Conservation (phyloP, 2,329 filamentous ascomycete genomes). For the Fusarium papillatum region DNA sequence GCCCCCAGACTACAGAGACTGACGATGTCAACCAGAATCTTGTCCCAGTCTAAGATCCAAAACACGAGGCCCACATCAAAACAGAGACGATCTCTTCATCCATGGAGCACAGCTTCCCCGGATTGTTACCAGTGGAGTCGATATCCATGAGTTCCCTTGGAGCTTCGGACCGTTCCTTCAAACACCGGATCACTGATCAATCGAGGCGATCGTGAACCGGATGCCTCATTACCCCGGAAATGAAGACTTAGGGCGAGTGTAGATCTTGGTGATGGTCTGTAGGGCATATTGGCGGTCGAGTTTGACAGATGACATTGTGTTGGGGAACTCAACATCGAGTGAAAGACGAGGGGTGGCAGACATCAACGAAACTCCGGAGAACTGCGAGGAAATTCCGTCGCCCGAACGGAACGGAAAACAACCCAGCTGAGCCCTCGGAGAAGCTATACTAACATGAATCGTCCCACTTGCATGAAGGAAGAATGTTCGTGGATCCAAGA, state of each 20-base stretch:
- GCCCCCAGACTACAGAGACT: not conserved
- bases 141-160: constrained; percentile 26
- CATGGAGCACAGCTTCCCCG: constrained; percentile 17
- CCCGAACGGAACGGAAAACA: constrained; percentile 11
- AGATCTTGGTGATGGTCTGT: not conserved
- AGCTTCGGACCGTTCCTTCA: constrained; percentile 30
- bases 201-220: constrained; percentile 2
- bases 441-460: constrained; percentile 8
- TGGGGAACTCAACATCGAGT: not conserved
- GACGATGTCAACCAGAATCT: not conserved
- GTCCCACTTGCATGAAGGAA: constrained; percentile 2
- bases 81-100: not conserved
- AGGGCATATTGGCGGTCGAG: not conserved
- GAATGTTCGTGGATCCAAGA: constrained; percentile 18
- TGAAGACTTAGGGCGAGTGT: not conserved
- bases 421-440: not conserved
- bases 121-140: constrained; percentile 29
- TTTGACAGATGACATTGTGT: not conserved
- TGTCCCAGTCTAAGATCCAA: not conserved
- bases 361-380: constrained; percentile 2
- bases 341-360: not conserved
- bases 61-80: not conserved
- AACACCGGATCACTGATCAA: constrained; percentile 15
- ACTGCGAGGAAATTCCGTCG: not conserved
- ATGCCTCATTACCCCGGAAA: constrained; percentile 16